phyloP scores from a whole-genome alignment of 2,329 filamentous ascomycete genomes.

The Neurospora sp. region DNA sequence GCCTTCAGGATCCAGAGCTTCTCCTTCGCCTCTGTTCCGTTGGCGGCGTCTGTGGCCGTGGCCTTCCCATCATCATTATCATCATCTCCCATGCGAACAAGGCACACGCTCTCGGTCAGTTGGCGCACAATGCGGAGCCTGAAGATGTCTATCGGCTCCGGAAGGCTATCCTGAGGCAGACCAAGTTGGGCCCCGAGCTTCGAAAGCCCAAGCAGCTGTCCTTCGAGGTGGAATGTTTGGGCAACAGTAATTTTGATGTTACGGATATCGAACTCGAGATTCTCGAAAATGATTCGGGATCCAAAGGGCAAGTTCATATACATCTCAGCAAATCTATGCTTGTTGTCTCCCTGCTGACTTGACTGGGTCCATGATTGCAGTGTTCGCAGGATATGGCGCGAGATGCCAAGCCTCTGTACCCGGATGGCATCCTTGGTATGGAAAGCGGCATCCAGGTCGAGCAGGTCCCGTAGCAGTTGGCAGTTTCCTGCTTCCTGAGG shows the following conservation, averaged over 20 bases:
- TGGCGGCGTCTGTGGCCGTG: neutral
- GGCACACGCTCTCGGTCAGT: conserved; percentile 49
- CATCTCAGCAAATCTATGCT: conserved; percentile 12
- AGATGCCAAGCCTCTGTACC: conserved; percentile 39
- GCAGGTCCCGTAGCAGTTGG: conserved; percentile 31
- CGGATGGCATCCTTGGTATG: conserved; percentile 42
- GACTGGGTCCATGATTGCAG: conserved; percentile 39
- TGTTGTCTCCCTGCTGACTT: neutral
- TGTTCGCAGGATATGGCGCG: conserved; percentile 42
- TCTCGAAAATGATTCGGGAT: conserved; percentile 44
- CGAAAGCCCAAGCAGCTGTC: conserved; percentile 35
- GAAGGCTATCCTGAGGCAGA: conserved; percentile 27
- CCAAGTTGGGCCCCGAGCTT: conserved; percentile 36
- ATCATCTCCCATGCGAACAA: conserved; percentile 31
- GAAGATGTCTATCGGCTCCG: conserved; percentile 37
- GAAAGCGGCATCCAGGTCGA: conserved; percentile 42
- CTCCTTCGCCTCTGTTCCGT: neutral
- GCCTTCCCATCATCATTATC: conserved; percentile 17
- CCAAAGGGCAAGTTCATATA: conserved; percentile 45
- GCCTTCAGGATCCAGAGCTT: conserved; percentile 46
- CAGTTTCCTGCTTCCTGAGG: conserved; percentile 37
- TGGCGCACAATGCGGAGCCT: conserved; percentile 41
- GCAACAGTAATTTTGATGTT: conserved; percentile 37
- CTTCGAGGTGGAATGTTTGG: conserved; percentile 42
- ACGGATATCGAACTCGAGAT: conserved; percentile 36